A percentile compares a stretch with the other conserved stretches of the same genome.
Evolutionary conservation across 371 early-diverging fungal genomes (phyloP).

Genomic region (Blastocladiella emersonii): DNA sequence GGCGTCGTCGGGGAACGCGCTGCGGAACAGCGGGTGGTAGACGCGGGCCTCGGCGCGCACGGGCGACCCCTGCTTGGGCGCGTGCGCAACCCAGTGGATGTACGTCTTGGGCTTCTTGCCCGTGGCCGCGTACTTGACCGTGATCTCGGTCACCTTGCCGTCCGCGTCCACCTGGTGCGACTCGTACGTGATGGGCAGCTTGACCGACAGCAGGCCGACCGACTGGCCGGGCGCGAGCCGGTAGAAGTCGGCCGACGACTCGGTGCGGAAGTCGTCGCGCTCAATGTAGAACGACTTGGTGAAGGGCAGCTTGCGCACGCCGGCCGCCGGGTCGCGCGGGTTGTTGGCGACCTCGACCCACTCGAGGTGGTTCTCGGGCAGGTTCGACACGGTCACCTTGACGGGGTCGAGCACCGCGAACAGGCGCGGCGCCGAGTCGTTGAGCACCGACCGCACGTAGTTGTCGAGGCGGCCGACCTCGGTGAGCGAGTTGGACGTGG

Average conservation of each 20-base stretch:
- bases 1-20: conserved; percentile 67
- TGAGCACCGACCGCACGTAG: conserved; percentile 88
- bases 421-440: conserved; percentile 78
- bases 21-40: conserved; percentile 78
- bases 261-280: conserved; percentile 81
- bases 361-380: conserved; percentile 60
- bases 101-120: conserved; percentile 81
- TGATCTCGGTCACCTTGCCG: conserved; percentile 63
- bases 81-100: conserved; percentile 96
- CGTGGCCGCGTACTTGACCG: conserved; percentile 53
- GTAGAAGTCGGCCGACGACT: conserved; percentile 81
- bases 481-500: conserved; percentile 74
- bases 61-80: conserved; percentile 64
- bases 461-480: conserved; percentile 88
- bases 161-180: conserved; percentile 53
- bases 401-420: conserved; percentile 86
- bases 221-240: conserved; percentile 86
- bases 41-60: conserved; percentile 68
- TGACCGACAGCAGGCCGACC: conserved; percentile 82
- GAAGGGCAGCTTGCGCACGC: conserved; percentile 73
- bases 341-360: conserved; percentile 71
- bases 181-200: conserved; percentile 70
- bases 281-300: conserved; percentile 87
- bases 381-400: conserved; percentile 71
- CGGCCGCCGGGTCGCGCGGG: conserved; percentile 69